Conservation (phyloP, 176 grass and related monocot species). For the Triticum turgidum region DNA sequence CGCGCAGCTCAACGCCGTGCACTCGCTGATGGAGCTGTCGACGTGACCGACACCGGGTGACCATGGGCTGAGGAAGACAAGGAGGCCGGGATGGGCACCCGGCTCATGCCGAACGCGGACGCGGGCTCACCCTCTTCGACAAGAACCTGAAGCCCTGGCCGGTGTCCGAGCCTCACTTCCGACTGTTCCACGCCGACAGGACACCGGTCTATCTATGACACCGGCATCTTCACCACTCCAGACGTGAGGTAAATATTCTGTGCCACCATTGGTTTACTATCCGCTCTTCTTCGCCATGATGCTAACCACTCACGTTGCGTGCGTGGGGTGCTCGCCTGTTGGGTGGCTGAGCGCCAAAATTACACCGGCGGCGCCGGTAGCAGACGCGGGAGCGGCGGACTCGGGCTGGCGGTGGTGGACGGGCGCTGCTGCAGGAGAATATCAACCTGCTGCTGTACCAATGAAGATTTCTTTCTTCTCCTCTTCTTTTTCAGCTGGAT, state of each 20-base stretch:
- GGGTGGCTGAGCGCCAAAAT: too few species aligned
- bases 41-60: slow-evolving; percentile 75
- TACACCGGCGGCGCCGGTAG: too few species aligned
- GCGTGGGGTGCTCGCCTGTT: background rate
- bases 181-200: slow-evolving; percentile 63
- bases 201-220: slow-evolving; percentile 61
- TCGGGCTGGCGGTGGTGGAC: too few species aligned
- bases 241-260: background rate
- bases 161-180: slow-evolving; percentile 57
- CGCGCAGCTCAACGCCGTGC: too few species aligned
- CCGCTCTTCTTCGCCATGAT: background rate
- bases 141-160: slow-evolving; percentile 73
- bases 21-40: too few species aligned
- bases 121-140: slow-evolving; percentile 59
- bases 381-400: too few species aligned
- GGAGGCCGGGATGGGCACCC: slow-evolving; percentile 53
- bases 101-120: slow-evolving; percentile 65
- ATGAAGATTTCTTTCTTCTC: too few species aligned
- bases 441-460: too few species aligned
- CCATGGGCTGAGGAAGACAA: slow-evolving; percentile 54
- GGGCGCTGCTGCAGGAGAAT: too few species aligned
- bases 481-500: too few species aligned
- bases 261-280: background rate
- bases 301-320: background rate
- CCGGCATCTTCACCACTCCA: slow-evolving; percentile 46